Evolutionary conservation across 441 rosid genomes (phyloP).

Genomic region (Pelargonium cotyledonis): DNA sequence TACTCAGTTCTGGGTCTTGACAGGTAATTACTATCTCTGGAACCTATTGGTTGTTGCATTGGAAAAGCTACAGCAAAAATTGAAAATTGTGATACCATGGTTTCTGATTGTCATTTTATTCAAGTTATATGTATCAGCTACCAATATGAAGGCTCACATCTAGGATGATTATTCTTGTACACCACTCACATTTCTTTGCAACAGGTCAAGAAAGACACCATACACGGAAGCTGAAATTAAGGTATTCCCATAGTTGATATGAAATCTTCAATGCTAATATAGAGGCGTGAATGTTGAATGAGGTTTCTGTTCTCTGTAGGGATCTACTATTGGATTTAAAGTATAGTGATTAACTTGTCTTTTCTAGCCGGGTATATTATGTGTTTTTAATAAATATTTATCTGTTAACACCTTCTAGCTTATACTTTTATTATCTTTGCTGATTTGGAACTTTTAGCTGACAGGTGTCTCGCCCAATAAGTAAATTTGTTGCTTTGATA

Average conservation of each 20-base stretch:
- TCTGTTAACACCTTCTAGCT: no score
- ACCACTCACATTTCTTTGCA: slow-evolving; percentile 11
- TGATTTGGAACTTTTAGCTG: not conserved
- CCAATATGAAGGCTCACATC: no score
- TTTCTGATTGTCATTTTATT: not conserved
- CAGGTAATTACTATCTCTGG: slow-evolving; percentile 40
- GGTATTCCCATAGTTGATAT: slow-evolving; percentile 35
- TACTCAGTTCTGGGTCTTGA: slow-evolving; percentile 86
- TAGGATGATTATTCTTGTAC: not conserved
- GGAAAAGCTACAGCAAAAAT: not conserved
- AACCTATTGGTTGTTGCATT: slow-evolving; percentile 4
- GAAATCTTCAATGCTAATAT: not conserved
- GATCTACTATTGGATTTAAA: not conserved
- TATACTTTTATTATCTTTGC: not conserved
- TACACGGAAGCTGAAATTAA: slow-evolving; percentile 90
- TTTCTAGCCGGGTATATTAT: not conserved
- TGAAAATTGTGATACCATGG: not conserved
- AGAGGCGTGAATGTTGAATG: not conserved
- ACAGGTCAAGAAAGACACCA: slow-evolving; percentile 62
- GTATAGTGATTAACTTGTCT: not conserved
- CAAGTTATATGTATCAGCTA: not conserved
- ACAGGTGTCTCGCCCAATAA: not conserved
- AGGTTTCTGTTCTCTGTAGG: not conserved
- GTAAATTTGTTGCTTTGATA: no score
- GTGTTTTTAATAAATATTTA: not conserved